phyloP scores from a whole-genome alignment of 495 filamentous ascomycete species.

The Penicillium bialowiezense region DNA sequence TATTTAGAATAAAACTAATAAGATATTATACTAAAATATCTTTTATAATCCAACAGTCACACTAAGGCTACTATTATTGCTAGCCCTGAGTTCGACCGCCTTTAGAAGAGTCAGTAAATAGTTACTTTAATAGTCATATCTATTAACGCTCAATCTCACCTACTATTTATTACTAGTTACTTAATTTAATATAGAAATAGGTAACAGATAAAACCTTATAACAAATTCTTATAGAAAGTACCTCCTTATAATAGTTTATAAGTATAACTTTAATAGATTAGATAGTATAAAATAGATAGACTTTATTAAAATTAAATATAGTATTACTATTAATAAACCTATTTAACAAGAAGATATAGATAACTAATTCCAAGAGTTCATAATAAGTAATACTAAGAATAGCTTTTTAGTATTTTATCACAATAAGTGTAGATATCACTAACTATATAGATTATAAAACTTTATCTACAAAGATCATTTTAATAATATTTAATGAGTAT shows the following conservation, averaged over 20 bases:
- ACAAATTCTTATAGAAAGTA: neutral
- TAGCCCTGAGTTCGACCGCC: neutral
- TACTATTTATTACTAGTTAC: neutral
- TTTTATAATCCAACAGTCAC: neutral
- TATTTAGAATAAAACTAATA: neutral
- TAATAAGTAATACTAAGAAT: neutral
- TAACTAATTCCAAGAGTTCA: neutral
- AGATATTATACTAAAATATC: neutral
- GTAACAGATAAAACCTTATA: neutral
- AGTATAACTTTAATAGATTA: neutral
- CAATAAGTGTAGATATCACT: constrained; percentile 2
- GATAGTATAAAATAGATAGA: neutral
- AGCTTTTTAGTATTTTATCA: constrained; percentile 1
- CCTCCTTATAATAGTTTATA: neutral
- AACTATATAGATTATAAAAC: neutral
- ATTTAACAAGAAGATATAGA: neutral
- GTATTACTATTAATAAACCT: neutral
- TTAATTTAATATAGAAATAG: neutral
- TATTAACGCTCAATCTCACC: constrained; percentile 1
- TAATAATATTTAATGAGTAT: neutral
- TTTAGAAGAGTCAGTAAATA: constrained; percentile 1
- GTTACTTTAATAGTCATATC: neutral
- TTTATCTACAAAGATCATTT: neutral
- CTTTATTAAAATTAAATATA: neutral
- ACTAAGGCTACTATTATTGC: neutral